Conservation (phyloP, 2,329 filamentous ascomycete genomes). For the Aspergillus persii region DNA sequence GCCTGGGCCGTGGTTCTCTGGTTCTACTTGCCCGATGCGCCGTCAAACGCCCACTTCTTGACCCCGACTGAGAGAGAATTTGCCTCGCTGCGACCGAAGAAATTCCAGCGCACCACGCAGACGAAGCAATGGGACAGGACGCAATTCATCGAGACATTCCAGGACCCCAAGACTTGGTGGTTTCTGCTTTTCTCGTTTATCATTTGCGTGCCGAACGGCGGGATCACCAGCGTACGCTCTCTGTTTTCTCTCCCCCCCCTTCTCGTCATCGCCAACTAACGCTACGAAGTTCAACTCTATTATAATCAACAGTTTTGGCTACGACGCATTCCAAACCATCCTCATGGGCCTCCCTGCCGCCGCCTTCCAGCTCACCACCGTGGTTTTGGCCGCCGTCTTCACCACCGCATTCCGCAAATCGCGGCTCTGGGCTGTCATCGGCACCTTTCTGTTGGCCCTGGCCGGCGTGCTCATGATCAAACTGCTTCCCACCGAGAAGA, state of each 20-base stretch:
- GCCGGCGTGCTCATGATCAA: conserved; percentile 23
- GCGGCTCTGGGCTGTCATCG: conserved; percentile 13
- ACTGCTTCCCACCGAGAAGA: conserved; percentile 12
- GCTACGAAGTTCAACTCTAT: conserved; percentile 15
- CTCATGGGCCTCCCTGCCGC: conserved; percentile 20
- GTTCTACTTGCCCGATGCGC: conserved; percentile 17
- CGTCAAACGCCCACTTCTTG: conserved; percentile 14
- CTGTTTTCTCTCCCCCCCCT: too few relatives aligned
- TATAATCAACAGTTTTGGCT: conserved; percentile 23
- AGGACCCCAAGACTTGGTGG: conserved; percentile 33
- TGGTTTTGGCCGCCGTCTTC: conserved; percentile 17
- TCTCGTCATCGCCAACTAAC: not conserved
- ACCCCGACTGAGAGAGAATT: conserved; percentile 10
- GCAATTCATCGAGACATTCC: conserved; percentile 32
- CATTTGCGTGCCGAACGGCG: conserved; percentile 18
- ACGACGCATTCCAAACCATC: conserved; percentile 21
- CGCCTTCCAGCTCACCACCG: conserved; percentile 18
- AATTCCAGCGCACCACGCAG: conserved; percentile 8
- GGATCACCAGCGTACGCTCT: conserved; percentile 15
- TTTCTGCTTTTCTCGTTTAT: conserved; percentile 23
- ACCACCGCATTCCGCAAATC: conserved; percentile 18
- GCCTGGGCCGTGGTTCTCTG: conserved; percentile 13
- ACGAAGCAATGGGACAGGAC: conserved; percentile 8
- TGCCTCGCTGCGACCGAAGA: conserved; percentile 8
- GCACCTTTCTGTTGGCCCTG: conserved; percentile 17